Base-by-base conservation (phyloP, 768 basidiomycete species). In the Agrocybe chaxingu region DNA sequence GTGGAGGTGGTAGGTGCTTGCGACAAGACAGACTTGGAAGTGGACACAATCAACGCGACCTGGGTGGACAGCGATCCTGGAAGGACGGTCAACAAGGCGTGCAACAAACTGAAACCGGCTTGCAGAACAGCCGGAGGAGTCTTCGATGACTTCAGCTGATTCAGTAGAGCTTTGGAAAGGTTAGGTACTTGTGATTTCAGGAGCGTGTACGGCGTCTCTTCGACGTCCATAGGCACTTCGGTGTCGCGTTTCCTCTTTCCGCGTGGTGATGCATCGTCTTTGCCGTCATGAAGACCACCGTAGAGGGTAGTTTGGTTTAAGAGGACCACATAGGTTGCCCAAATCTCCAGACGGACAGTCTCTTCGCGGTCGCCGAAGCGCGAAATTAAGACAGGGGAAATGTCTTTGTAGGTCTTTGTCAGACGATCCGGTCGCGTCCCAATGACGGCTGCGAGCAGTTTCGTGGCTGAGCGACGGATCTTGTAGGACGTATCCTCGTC, bases 401-500 rank as follows among this genome's bases (percentile, higher is more conserved):
- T 85, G 7, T 82, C 80, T 60, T 82, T 87, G 74, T 92, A 97
- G 45, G 96, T 77, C 2, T 84, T 72, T 10, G 75, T 68, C 16
- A 98, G 77, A 2, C 93, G 77, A 62, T 98, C 97, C 1, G 94
- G 92, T 19, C 94, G 89, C 1, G 96, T 98, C 9, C 81, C 83
- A 50, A 98, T 85, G 42, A 97, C 74, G 5, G 90, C 88, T 29
- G 85, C 73, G 11, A 98, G 77, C 3, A 98, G 74, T 65, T 98
- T 98, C 12, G 94, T 92, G 6, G 97, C 87, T 6, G 92, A 87
- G 40, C 97, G 84, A 56, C 97, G 87, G 50, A 97, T 92, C 68
- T 98, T 98, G 80, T 97, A 98, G 0, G 96, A 98, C 8, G 89
- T 91, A 62, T 99, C 97, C 66, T 98, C 97, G 51, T 99, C 97